Percentiles rank a stretch among this genome's conserved stretches.
Conservation (phyloP, 2,329 filamentous ascomycete species). For the Cladosporium cucumerinum region DNA sequence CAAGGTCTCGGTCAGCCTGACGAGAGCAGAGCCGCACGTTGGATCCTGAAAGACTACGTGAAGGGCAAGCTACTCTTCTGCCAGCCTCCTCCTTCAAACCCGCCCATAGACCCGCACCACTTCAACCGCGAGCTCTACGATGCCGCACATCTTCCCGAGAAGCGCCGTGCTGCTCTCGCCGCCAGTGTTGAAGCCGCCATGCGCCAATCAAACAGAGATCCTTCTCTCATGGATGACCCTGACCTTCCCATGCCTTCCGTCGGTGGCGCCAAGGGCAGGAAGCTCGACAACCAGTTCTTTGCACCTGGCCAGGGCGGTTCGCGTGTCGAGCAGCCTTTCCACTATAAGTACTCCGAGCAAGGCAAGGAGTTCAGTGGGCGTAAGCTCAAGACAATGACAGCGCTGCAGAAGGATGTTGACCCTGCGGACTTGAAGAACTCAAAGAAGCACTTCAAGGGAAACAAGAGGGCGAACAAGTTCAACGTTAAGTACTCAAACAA, state of each 20-base stretch:
- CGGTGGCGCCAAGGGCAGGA: slow-evolving; percentile 69
- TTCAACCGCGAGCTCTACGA: slow-evolving; percentile 94
- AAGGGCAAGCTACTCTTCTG: slow-evolving; percentile 92
- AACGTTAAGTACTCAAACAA: slow-evolving; percentile 15
- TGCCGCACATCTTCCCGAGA: slow-evolving; percentile 73
- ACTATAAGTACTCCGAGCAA: slow-evolving; percentile 82
- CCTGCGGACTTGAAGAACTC: slow-evolving; percentile 68
- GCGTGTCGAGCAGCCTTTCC: slow-evolving; percentile 77
- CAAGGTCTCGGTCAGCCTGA: slow-evolving; percentile 83
- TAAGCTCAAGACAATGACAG: slow-evolving; percentile 76
- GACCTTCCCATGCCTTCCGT: slow-evolving; percentile 39
- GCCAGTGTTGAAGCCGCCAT: slow-evolving; percentile 35
- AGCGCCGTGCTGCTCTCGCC: slow-evolving; percentile 65
- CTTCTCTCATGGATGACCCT: slow-evolving; percentile 51
- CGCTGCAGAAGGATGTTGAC: slow-evolving; percentile 80
- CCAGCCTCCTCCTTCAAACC: slow-evolving; percentile 72
- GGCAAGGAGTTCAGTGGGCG: slow-evolving; percentile 78
- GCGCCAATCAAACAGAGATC: slow-evolving; percentile 35
- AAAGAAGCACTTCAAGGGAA: slow-evolving; percentile 96
- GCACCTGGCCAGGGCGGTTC: slow-evolving; percentile 58
- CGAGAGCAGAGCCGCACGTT: slow-evolving; percentile 84
- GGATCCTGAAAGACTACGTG: slow-evolving; percentile 94
- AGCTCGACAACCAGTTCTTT: slow-evolving; percentile 89
- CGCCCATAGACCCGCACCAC: slow-evolving; percentile 61
- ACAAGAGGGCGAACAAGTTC: slow-evolving; percentile 48